Evolutionary conservation across 345 rosid species (phyloP).

Genomic region (Diplotaxis tenuifolia): DNA sequence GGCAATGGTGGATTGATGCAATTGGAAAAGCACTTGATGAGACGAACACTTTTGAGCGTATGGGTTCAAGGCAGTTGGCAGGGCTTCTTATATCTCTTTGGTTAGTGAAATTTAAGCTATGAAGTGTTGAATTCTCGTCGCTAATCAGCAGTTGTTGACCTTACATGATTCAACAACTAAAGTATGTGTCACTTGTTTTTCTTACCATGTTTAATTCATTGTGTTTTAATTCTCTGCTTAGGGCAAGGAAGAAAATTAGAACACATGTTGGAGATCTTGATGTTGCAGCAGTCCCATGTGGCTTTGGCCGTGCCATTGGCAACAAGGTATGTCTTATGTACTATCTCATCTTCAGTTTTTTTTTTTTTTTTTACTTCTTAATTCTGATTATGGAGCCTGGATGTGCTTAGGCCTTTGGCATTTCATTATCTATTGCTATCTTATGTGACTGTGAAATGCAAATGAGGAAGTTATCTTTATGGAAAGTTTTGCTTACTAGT

Average conservation of each 20-base stretch:
- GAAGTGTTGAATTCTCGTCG: constrained; percentile 8
- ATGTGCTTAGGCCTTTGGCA: background rate
- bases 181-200: background rate
- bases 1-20: constrained; percentile 91
- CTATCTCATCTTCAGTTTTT: background rate
- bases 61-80: constrained; percentile 97
- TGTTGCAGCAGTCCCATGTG: constrained; percentile 97
- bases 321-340: constrained; percentile 57
- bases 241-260: constrained; percentile 89
- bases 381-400: background rate
- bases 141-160: too few relatives aligned
- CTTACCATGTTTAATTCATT: background rate
- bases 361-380: background rate
- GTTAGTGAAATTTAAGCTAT: constrained; percentile 36
- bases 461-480: background rate
- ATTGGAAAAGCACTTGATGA: constrained; percentile 91
- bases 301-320: constrained; percentile 98
- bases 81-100: constrained; percentile 88
- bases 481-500: background rate
- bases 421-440: background rate
- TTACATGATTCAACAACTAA: background rate
- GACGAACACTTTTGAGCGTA: constrained; percentile 77
- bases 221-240: constrained; percentile 36
- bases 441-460: background rate
- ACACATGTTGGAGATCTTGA: constrained; percentile 91